phyloP scores from a whole-genome alignment of 1,139 yeast genomes.

The Pichia sp. region DNA sequence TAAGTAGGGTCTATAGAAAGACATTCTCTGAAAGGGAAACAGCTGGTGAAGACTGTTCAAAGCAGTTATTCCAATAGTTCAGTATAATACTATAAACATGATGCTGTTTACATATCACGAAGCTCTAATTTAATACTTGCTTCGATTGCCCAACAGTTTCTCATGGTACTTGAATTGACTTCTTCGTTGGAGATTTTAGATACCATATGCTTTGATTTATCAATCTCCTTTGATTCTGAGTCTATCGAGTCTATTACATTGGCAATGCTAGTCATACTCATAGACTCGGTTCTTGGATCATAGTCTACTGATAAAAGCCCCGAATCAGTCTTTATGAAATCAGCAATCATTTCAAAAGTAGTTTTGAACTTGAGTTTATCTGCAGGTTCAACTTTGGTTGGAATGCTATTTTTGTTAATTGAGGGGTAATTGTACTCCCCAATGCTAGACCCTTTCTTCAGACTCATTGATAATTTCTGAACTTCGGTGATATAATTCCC shows the following conservation, averaged over 20 bases:
- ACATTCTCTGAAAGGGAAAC: no score
- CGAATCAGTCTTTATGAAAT: conserved; percentile 8
- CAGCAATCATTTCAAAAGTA: conserved; percentile 4
- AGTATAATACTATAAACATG: no score
- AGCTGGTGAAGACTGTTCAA: no score
- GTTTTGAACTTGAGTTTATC: conserved; percentile 1
- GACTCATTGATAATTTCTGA: conserved; percentile 1
- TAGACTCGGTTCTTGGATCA: not conserved
- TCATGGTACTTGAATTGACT: conserved; percentile 2
- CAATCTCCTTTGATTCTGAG: not conserved
- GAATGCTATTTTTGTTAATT: not conserved
- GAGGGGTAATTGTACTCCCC: conserved; percentile 5
- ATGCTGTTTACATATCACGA: no score
- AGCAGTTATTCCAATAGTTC: no score
- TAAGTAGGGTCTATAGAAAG: no score
- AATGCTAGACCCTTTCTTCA: conserved; percentile 3
- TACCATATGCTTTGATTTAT: not conserved
- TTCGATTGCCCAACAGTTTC: conserved; percentile 7
- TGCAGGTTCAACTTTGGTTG: not conserved
- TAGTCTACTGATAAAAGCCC: conserved; percentile 11
- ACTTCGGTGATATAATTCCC: conserved; percentile 6
- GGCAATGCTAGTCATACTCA: not conserved
- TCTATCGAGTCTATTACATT: not conserved
- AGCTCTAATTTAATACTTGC: conserved; percentile 1
- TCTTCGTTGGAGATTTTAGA: not conserved